phyloP scores from a whole-genome alignment of 352 stramenopile species.

The Phytophthora pini region DNA sequence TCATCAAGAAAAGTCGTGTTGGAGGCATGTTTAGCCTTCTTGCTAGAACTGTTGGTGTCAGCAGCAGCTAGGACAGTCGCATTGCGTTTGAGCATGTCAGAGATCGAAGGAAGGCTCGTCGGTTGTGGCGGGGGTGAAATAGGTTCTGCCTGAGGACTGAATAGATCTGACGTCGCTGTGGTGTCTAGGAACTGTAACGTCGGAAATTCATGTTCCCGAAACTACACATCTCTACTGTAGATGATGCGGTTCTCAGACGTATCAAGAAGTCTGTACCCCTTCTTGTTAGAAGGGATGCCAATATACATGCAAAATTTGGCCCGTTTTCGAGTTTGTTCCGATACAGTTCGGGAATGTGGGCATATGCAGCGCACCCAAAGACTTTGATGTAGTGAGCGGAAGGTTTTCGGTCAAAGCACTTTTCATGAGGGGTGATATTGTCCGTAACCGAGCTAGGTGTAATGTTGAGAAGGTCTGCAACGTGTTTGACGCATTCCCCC shows the following conservation, averaged over 20 bases:
- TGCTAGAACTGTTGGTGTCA: no score
- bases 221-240: conserved; percentile 4
- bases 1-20: neutral
- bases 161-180: no score
- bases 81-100: neutral
- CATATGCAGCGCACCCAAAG: neutral
- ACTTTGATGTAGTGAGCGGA: conserved; percentile 2
- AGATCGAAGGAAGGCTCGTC: neutral
- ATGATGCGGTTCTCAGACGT: conserved; percentile 4
- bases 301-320: conserved; percentile 7
- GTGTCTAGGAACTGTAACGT: neutral
- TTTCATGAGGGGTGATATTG: neutral
- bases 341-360: neutral
- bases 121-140: no score
- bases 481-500: neutral
- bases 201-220: conserved; percentile 11
- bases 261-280: neutral
- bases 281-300: conserved; percentile 1
- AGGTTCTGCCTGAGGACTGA: no score
- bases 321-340: neutral
- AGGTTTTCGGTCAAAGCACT: neutral
- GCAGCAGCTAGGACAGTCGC: no score
- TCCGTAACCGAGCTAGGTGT: neutral
- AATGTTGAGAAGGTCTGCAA: neutral
- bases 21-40: no score